Base-by-base conservation (phyloP, 2,329 filamentous ascomycete species). In the Chrysoporthe cubensis region DNA sequence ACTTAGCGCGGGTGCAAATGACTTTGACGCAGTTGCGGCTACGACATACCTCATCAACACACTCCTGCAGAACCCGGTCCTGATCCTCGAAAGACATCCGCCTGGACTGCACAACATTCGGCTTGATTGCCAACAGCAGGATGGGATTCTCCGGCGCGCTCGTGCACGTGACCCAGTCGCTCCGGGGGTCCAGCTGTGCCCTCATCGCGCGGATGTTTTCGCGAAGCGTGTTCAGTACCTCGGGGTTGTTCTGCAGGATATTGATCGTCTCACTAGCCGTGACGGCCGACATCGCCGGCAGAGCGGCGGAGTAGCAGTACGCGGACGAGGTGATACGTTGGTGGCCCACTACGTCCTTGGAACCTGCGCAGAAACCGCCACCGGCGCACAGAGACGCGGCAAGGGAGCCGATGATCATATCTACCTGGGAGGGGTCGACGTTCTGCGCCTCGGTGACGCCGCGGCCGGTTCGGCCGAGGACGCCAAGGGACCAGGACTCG, bases 381-480 rank as follows among this genome's bases (percentile, higher is more conserved):
- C 94, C 95, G 11, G 93, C 94, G 76, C 95, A 96, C 48, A 99
- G 85, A 18, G 94, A 91, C 2, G 96, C 95, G 14, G 95, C 90
- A 58, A 99, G 88, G 46, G 93, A 97, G 56, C 96, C 96, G 64
- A 98, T 88, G 72, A 99, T 95, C 94, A 99, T 97, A 81, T 99
- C 96, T 62, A 99, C 90, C 76, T 97, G 92, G 11, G 91, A 88
- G 0, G 95, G 90, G 77, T 98, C 96, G 21, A 99, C 95, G 74
- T 98, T 97, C 76, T 98, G 96, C 6, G 95, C 93, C 82, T 99
- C 96, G 0, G 96, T 98, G 50, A 98, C 85, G 68, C 96, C 96
- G 64, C 94, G 90, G 26, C 96, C 96, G 37, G 93, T 97, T 70
- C 94, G 88, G 60, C 96, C 96, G 5, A 99, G 87, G 21, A 98